Conservation (phyloP, 441 rosid species). For the Bocquillonia castaneifolia region DNA sequence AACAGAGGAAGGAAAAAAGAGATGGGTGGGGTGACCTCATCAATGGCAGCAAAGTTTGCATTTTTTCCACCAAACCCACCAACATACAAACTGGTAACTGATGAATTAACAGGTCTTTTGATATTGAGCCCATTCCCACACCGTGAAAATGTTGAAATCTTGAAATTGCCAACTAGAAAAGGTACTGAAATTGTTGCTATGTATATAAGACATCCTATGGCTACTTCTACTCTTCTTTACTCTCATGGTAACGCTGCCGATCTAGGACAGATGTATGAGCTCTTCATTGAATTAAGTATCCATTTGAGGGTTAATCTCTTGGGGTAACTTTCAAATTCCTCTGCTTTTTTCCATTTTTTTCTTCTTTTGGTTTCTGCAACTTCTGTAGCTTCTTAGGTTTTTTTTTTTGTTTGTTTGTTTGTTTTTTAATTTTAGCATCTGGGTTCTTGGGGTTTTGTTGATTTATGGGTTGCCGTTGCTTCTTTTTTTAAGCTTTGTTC, state of each 20-base stretch:
- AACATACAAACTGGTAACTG: slow-evolving; percentile 65
- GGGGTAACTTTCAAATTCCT: slow-evolving; percentile 48
- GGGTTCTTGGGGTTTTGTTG: slow-evolving; percentile 13
- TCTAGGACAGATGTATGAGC: slow-evolving; percentile 99
- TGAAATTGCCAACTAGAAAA: slow-evolving; percentile 66
- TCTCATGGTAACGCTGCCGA: slow-evolving; percentile 99
- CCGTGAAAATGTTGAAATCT: slow-evolving; percentile 84
- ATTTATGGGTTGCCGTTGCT: not conserved
- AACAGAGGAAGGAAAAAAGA: slow-evolving; percentile 11
- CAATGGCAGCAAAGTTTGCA: slow-evolving; percentile 96
- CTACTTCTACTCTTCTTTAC: slow-evolving; percentile 79
- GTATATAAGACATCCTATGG: slow-evolving; percentile 84
- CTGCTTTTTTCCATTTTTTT: slow-evolving; percentile 1
- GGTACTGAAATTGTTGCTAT: slow-evolving; percentile 83
- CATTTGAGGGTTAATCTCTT: slow-evolving; percentile 86
- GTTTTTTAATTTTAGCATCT: slow-evolving; percentile 21
- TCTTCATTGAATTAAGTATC: slow-evolving; percentile 88
- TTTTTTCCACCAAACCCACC: slow-evolving; percentile 97
- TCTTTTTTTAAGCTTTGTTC: not conserved
- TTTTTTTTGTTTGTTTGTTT: not conserved
- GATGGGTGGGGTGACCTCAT: slow-evolving; percentile 95
- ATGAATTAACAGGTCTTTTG: slow-evolving; percentile 66
- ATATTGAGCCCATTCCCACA: slow-evolving; percentile 80
- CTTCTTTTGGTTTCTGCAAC: not conserved
- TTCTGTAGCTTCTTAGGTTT: not conserved